phyloP scores from a whole-genome alignment of 805 yeast species.

The Ogataea angusta region DNA sequence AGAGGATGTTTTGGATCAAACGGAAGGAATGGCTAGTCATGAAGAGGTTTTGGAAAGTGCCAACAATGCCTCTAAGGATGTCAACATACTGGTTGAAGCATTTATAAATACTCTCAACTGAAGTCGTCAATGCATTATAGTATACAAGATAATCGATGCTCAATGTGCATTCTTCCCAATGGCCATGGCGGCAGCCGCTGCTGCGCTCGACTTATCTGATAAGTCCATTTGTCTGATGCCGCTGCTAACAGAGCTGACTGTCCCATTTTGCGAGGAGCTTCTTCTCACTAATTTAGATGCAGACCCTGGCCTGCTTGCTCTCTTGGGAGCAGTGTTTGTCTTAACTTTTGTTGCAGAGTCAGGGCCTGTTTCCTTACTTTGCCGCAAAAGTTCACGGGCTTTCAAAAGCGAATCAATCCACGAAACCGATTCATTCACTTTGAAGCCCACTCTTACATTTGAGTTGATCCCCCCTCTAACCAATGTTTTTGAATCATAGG shows the following conservation, averaged over 20 bases:
- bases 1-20: slow-evolving; percentile 39
- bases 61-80: slow-evolving; percentile 74
- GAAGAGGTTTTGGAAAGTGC: slow-evolving; percentile 89
- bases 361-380: slow-evolving; percentile 24
- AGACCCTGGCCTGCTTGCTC: slow-evolving; percentile 1
- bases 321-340: neutral
- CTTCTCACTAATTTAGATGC: neutral
- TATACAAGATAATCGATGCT: neutral
- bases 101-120: slow-evolving; percentile 37
- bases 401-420: slow-evolving; percentile 72
- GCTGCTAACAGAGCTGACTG: neutral
- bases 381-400: slow-evolving; percentile 53
- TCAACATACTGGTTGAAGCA: slow-evolving; percentile 63
- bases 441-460: slow-evolving; percentile 35
- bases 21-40: slow-evolving; percentile 82
- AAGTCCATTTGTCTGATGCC: slow-evolving; percentile 6
- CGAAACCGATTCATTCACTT: slow-evolving; percentile 46
- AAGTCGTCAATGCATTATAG: slow-evolving; percentile 5
- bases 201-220: slow-evolving; percentile 14
- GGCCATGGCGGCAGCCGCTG: slow-evolving; percentile 25
- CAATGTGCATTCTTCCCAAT: slow-evolving; percentile 13
- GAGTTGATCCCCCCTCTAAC: slow-evolving; percentile 33
- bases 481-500: slow-evolving; percentile 36
- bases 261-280: slow-evolving; percentile 8
- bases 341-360: neutral